Evolutionary conservation across 208 protist genomes (phyloP), one percentile per base, ranked within the genome.

Genomic region (Acanthamoeba castellanii): DNA sequence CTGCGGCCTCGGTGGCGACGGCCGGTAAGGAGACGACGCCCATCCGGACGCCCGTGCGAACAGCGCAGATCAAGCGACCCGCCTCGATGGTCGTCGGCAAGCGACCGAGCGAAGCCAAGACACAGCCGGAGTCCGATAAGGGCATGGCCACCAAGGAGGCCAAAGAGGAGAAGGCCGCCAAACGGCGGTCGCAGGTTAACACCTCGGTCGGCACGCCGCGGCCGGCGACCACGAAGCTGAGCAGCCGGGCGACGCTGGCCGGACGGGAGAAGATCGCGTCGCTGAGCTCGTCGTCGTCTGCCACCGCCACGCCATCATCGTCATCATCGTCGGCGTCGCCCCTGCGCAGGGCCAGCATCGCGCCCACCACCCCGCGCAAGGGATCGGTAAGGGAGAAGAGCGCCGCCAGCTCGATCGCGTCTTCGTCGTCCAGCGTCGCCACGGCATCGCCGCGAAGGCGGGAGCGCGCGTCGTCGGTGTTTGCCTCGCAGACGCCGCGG

Each of bases 401-500:
- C 11, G 74, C 37, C 32, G 74, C 74, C 37, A 50, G 42, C n/a
- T 11, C 9, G 9, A 34, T 50, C 14, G 52, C 47, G 50, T 30
- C 78, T 25, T 25, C 72, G 5, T n/a, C 72, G 34, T 25, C 47
- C 50, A 11, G 50, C 78, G 30, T 42, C 2, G 32, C 78, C 7
- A 22, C 50, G 11, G 18, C 78, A 18, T 42, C 78, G 7, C 22
- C 78, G n/a, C 78, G 50, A 64, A 55, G 78, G 52, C 37, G 30
- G 9, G 78, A 87, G 78, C 78, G 78, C 5, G 47, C 78, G 22
- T 87, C 78, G 52, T 55, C 32, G 2, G 78, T 61, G 2, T 87
- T 87, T 61, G 81, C 50, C 22, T 88, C 81, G 8, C 27, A n/a
- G 30, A 88, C 81, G 42, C 81, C 81, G 25, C 81, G 81, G 27